Conservation (phyloP, 1,139 yeast species). For the Yamadazyma mexicana region DNA sequence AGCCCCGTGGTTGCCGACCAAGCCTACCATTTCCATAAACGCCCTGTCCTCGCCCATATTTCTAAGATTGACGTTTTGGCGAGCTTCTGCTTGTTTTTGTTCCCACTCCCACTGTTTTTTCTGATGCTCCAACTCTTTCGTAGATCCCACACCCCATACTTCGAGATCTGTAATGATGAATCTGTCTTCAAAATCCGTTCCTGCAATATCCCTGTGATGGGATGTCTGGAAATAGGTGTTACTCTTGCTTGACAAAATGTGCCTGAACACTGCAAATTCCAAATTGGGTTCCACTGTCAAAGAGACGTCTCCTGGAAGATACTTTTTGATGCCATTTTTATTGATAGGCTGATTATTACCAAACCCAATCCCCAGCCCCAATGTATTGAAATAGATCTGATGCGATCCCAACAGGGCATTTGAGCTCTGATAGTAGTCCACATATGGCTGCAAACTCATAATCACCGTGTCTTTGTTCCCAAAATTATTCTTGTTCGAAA, state of each 20-base stretch:
- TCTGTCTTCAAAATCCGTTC: slow-evolving; percentile 63
- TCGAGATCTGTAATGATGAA: slow-evolving; percentile 75
- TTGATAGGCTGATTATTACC: slow-evolving; percentile 67
- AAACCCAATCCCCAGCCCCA: slow-evolving; percentile 79
- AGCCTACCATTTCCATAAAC: slow-evolving; percentile 85
- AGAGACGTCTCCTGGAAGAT: slow-evolving; percentile 69
- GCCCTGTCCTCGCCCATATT: slow-evolving; percentile 82
- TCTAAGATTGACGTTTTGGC: slow-evolving; percentile 67
- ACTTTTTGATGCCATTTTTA: slow-evolving; percentile 40
- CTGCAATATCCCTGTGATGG: slow-evolving; percentile 16
- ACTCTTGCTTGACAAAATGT: slow-evolving; percentile 32
- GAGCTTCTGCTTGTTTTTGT: slow-evolving; percentile 74
- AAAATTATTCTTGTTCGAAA: slow-evolving; percentile 70
- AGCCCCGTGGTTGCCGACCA: slow-evolving; percentile 66
- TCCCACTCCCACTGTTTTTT: slow-evolving; percentile 88
- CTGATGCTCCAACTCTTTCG: slow-evolving; percentile 74
- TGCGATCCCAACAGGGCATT: slow-evolving; percentile 29
- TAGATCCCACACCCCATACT: slow-evolving; percentile 90
- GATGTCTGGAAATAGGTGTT: slow-evolving; percentile 31
- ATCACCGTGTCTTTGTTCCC: slow-evolving; percentile 59
- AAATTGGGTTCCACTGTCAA: slow-evolving; percentile 73
- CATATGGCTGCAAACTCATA: slow-evolving; percentile 65
- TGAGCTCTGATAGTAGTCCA: slow-evolving; percentile 52
- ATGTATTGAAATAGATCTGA: slow-evolving; percentile 61
- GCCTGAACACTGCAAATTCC: slow-evolving; percentile 81